phyloP scores from a whole-genome alignment of 2,329 filamentous ascomycete genomes.

The Ramularia collo-cygni region DNA sequence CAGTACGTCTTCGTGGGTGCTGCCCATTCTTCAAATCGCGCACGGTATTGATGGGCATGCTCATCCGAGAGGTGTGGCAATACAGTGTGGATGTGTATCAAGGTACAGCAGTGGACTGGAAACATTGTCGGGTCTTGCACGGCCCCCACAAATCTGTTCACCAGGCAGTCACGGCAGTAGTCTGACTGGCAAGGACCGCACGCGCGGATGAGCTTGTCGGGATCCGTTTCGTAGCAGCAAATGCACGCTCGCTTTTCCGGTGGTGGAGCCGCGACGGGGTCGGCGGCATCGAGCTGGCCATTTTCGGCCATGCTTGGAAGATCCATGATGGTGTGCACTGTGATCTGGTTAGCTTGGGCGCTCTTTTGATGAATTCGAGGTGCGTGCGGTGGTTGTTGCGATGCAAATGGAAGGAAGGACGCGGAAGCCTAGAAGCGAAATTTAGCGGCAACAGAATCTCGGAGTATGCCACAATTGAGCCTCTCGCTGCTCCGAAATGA shows the following conservation, averaged over 20 bases:
- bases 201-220: constrained; percentile 22
- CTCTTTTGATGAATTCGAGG: no score
- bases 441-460: no score
- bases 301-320: no score
- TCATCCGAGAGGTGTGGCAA: constrained; percentile 30
- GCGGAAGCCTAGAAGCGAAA: no score
- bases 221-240: constrained; percentile 20
- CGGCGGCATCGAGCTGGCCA: no score
- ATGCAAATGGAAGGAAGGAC: no score
- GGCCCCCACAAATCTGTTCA: constrained; percentile 35
- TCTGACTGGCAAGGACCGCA: constrained; percentile 27
- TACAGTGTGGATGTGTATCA: constrained; percentile 38
- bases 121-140: constrained; percentile 35
- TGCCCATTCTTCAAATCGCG: constrained; percentile 43
- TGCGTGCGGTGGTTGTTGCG: no score
- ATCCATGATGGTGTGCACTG: no score
- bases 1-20: constrained; percentile 44
- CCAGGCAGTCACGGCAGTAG: constrained; percentile 34
- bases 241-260: constrained; percentile 20
- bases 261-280: background rate
- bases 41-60: constrained; percentile 34
- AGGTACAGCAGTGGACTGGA: constrained; percentile 37
- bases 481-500: no score
- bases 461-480: no score
- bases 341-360: no score